Evolutionary conservation across 345 rosid species (phyloP), one percentile per base, ranked within the genome.

Genomic region (Eutrema heterophyllum): DNA sequence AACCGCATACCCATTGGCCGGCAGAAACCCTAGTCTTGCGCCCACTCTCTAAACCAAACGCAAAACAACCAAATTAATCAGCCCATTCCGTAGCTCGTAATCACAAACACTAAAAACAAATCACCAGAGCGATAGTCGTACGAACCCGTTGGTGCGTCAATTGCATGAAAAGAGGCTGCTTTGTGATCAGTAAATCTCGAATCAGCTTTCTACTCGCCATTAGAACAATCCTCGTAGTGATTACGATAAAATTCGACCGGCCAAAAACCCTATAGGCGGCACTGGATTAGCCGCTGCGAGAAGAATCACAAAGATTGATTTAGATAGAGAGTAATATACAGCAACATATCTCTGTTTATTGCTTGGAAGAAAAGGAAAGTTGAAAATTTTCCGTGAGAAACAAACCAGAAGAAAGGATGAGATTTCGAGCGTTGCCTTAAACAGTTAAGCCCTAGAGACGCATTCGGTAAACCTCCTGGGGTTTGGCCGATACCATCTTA

Each of bases 191-290:
- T 57, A 87, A 74, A 76, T 91, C 95, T 41, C 93, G 90, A 63
- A 87, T 80, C 74, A 94, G 73, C 88, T 89, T 89, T 54, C 91
- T 83, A 81, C 86, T 78, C 58, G 96, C 96, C 98, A 93, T 93
- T 70, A 26, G 35, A 33, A 53, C n/a, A 53, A 60, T 24, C 49
- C 61, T 55, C 70, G 30, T 29, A 41, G 39, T 40, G 44, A 49
- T 45, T 64, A 36, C 5, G 24, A 35, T 13, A 8, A 30, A 27
- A 4, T 27, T 57, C 24, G 48, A 5, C 62, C 44, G n/a, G 64
- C 32, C 11, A 38, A 3, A 63, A 63, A 33, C 46, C 36, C 18
- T 72, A 53, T 32, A 53, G 53, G 40, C 35, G 55, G 39, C 36
- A 16, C 61, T 50, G 2, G 40, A 59, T 70, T 10, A 59, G 64